A percentile compares a stretch with the other conserved stretches of the same genome.
These are phyloP conservation scores for Hortaea werneckii DNA, from an alignment of 2,329 filamentous ascomycete species.

Conservation along the genomic window DNA sequence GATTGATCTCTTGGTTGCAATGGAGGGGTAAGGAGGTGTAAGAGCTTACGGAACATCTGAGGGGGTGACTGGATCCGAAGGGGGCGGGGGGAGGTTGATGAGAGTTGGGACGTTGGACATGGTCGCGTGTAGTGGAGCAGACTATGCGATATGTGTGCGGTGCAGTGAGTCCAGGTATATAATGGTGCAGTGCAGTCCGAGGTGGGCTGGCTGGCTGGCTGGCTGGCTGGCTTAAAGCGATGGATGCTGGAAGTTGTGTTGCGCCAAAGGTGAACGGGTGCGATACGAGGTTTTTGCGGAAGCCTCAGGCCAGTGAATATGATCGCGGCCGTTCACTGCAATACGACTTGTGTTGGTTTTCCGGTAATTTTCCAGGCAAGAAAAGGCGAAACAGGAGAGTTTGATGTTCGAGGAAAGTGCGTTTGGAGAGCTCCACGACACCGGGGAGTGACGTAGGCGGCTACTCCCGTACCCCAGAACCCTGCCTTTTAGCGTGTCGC, in stretches of 20 bases:
- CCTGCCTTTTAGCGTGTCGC: background rate
- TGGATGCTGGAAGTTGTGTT: no score
- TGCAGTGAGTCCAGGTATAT: background rate
- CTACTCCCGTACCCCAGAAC: background rate
- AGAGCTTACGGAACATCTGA: constrained; percentile 70
- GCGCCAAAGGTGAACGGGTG: background rate
- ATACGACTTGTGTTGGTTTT: no score
- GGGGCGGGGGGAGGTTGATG: constrained; percentile 74
- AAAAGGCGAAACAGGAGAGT: no score
- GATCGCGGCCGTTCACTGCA: no score
- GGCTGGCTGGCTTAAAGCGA: background rate
- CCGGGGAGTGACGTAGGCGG: background rate
- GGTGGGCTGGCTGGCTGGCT: background rate
- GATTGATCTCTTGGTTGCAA: no score
- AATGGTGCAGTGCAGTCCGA: background rate
- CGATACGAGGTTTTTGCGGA: background rate
- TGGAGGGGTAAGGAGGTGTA: background rate
- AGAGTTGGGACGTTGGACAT: constrained; percentile 50
- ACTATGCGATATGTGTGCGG: background rate
- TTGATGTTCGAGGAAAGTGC: background rate
- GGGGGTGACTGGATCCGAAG: constrained; percentile 74
- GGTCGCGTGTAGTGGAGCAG: constrained; percentile 4
- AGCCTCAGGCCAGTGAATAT: no score
- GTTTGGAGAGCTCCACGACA: background rate
- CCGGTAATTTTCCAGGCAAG: no score